These are phyloP conservation scores for Chlamydomonas eustigma DNA, from an alignment of 139 green algal species.

Conservation along the genomic window DNA sequence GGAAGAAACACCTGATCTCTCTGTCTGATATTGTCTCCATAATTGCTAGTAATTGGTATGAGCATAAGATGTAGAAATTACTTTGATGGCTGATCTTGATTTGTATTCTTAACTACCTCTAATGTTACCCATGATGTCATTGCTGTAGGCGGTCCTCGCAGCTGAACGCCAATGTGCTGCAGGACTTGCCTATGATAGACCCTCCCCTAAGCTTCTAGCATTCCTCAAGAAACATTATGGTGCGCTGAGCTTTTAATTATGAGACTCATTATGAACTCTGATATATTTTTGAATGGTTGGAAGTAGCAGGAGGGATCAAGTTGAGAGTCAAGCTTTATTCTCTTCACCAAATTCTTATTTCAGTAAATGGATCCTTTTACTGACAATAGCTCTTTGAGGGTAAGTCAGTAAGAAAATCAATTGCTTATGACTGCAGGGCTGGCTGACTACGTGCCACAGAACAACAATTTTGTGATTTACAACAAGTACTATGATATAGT, in stretches of 20 bases:
- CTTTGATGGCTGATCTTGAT: no score
- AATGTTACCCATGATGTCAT: no score
- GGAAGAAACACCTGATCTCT: no score
- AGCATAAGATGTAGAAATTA: no score
- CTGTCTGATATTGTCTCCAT: no score
- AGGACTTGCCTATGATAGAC: slow-evolving; percentile 66
- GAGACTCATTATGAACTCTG: neutral
- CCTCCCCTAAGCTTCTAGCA: slow-evolving; percentile 63
- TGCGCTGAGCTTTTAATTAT: slow-evolving; percentile 4
- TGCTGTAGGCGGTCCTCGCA: slow-evolving; percentile 43
- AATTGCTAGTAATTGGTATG: no score
- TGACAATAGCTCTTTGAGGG: neutral
- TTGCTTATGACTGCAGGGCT: slow-evolving; percentile 32
- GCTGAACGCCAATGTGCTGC: slow-evolving; percentile 30
- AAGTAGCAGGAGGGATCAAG: neutral
- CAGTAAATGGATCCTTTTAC: neutral
- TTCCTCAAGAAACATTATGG: slow-evolving; percentile 73
- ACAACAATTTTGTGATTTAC: slow-evolving; percentile 72
- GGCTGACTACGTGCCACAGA: slow-evolving; percentile 50
- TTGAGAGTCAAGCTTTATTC: neutral
- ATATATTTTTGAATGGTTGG: neutral
- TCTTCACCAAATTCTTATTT: neutral
- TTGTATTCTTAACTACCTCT: no score
- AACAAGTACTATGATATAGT: slow-evolving; percentile 31
- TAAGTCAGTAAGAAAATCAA: neutral